Evolutionary conservation across 148 eudicot species (phyloP).

Genomic region (Fagopyrum esculentum): DNA sequence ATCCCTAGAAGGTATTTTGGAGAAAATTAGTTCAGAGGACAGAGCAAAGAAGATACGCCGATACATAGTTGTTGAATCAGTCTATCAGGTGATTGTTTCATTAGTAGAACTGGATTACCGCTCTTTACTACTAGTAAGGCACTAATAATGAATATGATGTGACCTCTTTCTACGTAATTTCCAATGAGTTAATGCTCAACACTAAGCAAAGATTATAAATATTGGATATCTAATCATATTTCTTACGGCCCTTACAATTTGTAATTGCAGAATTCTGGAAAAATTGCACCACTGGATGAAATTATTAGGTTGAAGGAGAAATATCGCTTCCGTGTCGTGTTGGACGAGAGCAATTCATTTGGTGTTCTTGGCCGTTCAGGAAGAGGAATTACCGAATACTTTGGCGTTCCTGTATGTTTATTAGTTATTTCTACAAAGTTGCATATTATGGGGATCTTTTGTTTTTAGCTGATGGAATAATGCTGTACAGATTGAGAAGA

Average conservation of each 20-base stretch:
- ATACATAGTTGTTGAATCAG: constrained; percentile 85
- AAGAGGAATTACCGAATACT: constrained; percentile 87
- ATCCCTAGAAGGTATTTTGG: constrained; percentile 53
- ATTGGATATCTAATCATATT: background rate
- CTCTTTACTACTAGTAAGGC: background rate
- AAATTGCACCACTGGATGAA: constrained; percentile 89
- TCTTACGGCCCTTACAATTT: background rate
- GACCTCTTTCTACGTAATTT: background rate
- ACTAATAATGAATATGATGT: background rate
- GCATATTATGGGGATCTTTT: background rate
- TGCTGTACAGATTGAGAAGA: constrained; percentile 60
- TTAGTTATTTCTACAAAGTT: background rate
- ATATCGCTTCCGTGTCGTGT: constrained; percentile 69
- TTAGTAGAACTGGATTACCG: background rate
- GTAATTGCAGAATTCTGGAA: constrained; percentile 79
- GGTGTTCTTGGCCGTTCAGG: constrained; percentile 89
- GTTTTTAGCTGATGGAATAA: background rate
- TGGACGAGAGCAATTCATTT: constrained; percentile 93
- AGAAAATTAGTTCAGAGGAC: constrained; percentile 63
- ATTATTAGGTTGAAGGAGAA: constrained; percentile 82
- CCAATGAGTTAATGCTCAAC: background rate
- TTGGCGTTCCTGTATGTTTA: constrained; percentile 64
- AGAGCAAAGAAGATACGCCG: constrained; percentile 82
- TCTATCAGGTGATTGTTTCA: constrained; percentile 65
- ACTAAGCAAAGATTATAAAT: background rate